These are phyloP conservation scores for Dichomitus squalens DNA, from an alignment of 1,284 basidiomycete species.

Conservation along the genomic window DNA sequence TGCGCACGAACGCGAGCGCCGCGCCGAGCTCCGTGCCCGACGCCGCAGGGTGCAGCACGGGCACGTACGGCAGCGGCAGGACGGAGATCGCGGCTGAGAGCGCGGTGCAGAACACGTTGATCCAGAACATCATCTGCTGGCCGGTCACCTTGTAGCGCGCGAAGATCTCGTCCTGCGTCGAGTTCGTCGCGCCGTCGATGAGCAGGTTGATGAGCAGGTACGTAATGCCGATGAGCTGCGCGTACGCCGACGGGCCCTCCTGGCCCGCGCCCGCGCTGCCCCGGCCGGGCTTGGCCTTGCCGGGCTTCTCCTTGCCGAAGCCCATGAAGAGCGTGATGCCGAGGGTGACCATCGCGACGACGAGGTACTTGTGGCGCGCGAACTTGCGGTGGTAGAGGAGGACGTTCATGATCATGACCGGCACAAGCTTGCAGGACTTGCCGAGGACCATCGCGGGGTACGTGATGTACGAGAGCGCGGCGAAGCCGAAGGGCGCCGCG, in stretches of 20 bases:
- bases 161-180: slow-evolving; percentile 99
- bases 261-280: slow-evolving; percentile 28
- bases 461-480: slow-evolving; percentile 92
- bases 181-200: slow-evolving; percentile 93
- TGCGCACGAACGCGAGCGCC: slow-evolving; percentile 75
- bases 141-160: slow-evolving; percentile 77
- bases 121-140: slow-evolving; percentile 99
- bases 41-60: slow-evolving; percentile 67
- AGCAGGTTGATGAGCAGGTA: slow-evolving; percentile 87
- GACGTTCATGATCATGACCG: slow-evolving; percentile 95
- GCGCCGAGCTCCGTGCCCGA: slow-evolving; percentile 64
- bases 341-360: slow-evolving; percentile 88
- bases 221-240: slow-evolving; percentile 63
- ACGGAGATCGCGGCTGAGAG: slow-evolving; percentile 68
- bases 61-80: slow-evolving; percentile 75
- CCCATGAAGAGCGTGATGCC: slow-evolving; percentile 98
- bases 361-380: slow-evolving; percentile 91
- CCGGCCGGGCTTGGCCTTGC: slow-evolving; percentile 40
- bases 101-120: slow-evolving; percentile 83
- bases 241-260: slow-evolving; percentile 46
- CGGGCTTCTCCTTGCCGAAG: slow-evolving; percentile 63
- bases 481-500: slow-evolving; percentile 94
- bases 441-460: slow-evolving; percentile 99
- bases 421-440: slow-evolving; percentile 98
- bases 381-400: slow-evolving; percentile 88